Evolutionary conservation across 495 filamentous ascomycete species (phyloP).

Genomic region (Talaromyces stipitatus): DNA sequence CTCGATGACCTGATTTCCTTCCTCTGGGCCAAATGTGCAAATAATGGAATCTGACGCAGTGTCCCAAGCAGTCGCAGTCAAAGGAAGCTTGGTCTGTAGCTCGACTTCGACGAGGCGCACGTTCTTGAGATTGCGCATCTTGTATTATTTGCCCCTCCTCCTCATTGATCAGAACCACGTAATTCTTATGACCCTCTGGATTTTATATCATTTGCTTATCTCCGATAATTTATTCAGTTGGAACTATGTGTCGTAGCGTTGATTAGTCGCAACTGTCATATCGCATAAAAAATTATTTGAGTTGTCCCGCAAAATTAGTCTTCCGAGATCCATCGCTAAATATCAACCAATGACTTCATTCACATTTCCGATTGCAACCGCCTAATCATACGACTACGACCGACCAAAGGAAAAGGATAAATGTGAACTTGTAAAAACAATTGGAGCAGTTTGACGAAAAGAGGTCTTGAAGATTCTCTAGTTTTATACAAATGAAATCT

Average conservation of each 20-base stretch:
- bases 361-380: slow-evolving; percentile 19
- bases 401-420: neutral
- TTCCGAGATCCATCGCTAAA: slow-evolving; percentile 25
- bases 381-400: neutral
- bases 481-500: slow-evolving; percentile 9
- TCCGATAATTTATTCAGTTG: neutral
- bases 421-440: neutral
- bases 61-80: slow-evolving; percentile 75
- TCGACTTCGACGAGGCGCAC: slow-evolving; percentile 54
- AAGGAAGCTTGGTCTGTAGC: slow-evolving; percentile 43
- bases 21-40: slow-evolving; percentile 67
- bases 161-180: slow-evolving; percentile 18
- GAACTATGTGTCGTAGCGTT: neutral
- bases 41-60: slow-evolving; percentile 60
- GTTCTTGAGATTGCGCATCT: slow-evolving; percentile 76
- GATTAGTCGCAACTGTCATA: neutral
- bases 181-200: neutral
- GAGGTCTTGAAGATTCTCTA: slow-evolving; percentile 1
- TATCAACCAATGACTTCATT: slow-evolving; percentile 46
- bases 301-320: slow-evolving; percentile 29
- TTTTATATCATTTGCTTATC: neutral
- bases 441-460: neutral
- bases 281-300: neutral
- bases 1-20: slow-evolving; percentile 54
- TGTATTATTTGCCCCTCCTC: slow-evolving; percentile 35